These are phyloP conservation scores for Beta lomatogona DNA, from an alignment of 179 eudicot genomes.

Conservation along the genomic window DNA sequence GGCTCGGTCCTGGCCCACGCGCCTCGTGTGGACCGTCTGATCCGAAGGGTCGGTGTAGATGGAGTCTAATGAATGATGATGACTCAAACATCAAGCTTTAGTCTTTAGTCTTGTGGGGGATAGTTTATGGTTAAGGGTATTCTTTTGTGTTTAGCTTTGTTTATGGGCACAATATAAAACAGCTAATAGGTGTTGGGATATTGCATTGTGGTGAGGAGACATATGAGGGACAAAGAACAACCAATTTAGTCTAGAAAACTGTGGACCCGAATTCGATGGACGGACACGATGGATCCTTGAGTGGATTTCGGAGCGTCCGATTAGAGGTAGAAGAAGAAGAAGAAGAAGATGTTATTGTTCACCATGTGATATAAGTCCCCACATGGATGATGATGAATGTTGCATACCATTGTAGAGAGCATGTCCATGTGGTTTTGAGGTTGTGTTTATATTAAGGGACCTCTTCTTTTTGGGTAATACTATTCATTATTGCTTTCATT, in stretches of 20 bases:
- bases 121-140: conserved; percentile 27
- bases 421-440: conserved; percentile 45
- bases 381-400: conserved; percentile 39
- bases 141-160: conserved; percentile 26
- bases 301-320: conserved; percentile 44
- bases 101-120: conserved; percentile 31
- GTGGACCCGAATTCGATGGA: conserved; percentile 37
- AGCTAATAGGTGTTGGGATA: conserved; percentile 41
- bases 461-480: conserved; percentile 23
- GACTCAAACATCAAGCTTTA: conserved; percentile 17
- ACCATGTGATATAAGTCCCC: conserved; percentile 46
- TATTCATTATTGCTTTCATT: conserved; percentile 33
- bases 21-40: conserved; percentile 32
- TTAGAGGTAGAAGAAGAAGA: not conserved
- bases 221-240: conserved; percentile 42
- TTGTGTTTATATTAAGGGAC: conserved; percentile 39
- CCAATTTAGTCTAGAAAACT: conserved; percentile 33
- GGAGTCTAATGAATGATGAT: conserved; percentile 20
- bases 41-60: conserved; percentile 28
- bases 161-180: conserved; percentile 40
- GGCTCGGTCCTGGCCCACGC: conserved; percentile 26
- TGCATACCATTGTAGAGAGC: conserved; percentile 39
- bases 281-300: conserved; percentile 37
- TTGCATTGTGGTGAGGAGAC: conserved; percentile 45
- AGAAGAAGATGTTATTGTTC: not conserved